Percentiles rank a stretch among this genome's conserved stretches.
Conservation (phyloP, 495 filamentous ascomycete genomes). For the Xylaria longipes region DNA sequence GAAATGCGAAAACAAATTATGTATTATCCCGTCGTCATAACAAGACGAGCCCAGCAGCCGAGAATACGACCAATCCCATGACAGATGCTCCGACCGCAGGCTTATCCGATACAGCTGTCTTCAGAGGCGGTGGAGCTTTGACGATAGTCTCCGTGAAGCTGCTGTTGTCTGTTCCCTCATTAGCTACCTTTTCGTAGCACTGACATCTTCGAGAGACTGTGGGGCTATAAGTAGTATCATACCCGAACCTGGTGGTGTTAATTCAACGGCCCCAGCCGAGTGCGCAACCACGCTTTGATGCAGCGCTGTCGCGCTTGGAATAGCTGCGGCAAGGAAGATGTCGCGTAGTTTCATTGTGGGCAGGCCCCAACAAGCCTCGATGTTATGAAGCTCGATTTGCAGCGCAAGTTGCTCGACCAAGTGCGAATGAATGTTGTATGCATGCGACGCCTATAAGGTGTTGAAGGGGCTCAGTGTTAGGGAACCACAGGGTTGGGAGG, state of each 20-base stretch:
- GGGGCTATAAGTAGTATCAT: conserved; percentile 10
- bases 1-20: conserved; percentile 18
- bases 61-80: conserved; percentile 42
- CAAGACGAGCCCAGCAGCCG: conserved; percentile 37
- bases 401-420: not conserved
- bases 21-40: conserved; percentile 29
- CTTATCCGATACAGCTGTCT: conserved; percentile 30
- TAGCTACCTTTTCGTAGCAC: not conserved
- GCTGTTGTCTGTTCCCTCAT: conserved; percentile 14
- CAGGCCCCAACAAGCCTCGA: not conserved
- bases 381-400: not conserved
- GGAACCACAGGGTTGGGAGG: not conserved
- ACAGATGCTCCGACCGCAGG: conserved; percentile 39
- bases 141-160: conserved; percentile 34
- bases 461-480: not conserved
- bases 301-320: conserved; percentile 11
- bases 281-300: conserved; percentile 22
- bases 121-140: conserved; percentile 25
- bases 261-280: conserved; percentile 3
- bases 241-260: conserved; percentile 15
- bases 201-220: not conserved
- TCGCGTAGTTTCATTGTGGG: conserved; percentile 26
- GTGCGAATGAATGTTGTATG: conserved; percentile 1
- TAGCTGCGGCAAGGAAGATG: conserved; percentile 19
- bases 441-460: conserved; percentile 8